Evolutionary conservation across 202 grass and related monocot genomes (phyloP).

Genomic region (Cymbopogon flexuosus): DNA sequence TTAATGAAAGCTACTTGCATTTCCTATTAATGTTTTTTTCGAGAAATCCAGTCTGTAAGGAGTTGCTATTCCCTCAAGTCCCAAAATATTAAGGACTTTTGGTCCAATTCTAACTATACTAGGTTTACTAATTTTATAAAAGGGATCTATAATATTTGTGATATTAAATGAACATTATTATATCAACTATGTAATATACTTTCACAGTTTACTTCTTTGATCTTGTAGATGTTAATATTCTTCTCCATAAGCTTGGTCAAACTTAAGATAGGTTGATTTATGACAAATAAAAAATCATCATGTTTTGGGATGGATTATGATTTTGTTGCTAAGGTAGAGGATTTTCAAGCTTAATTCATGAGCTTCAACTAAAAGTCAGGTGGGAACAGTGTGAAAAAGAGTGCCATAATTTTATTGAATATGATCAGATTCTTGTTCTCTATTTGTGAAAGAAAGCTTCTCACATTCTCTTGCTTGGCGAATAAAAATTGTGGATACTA

Average conservation of each 20-base stretch:
- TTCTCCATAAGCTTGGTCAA: background rate
- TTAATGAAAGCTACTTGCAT: background rate
- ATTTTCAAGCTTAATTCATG: background rate
- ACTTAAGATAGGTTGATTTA: background rate
- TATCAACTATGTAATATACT: no score
- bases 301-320: background rate
- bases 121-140: background rate
- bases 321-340: background rate
- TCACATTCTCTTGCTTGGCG: background rate
- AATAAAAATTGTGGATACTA: conserved; percentile 11
- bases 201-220: no score
- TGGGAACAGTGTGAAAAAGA: background rate
- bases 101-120: background rate
- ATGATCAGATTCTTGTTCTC: background rate
- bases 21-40: background rate
- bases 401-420: background rate
- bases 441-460: background rate
- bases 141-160: background rate
- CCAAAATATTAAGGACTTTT: background rate
- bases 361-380: background rate
- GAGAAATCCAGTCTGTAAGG: background rate
- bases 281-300: background rate
- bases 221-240: background rate
- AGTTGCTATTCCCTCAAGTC: background rate
- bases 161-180: no score